These are phyloP conservation scores for Castanopsis chinensis DNA, from an alignment of 306 rosid species.

Conservation along the genomic window DNA sequence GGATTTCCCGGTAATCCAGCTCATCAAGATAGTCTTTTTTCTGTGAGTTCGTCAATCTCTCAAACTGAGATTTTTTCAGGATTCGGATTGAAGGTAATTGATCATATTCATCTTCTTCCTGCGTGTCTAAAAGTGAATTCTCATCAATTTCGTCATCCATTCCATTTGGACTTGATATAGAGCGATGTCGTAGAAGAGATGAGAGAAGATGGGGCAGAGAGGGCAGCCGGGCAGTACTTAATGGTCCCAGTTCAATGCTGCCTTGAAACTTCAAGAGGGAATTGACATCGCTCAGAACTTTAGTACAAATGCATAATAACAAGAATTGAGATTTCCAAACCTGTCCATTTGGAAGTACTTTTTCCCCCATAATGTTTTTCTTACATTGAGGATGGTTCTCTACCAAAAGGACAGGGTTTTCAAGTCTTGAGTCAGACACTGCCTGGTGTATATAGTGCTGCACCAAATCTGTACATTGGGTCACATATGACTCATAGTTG, in stretches of 20 bases:
- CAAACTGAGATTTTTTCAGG: constrained; percentile 74
- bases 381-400: constrained; percentile 90
- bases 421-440: constrained; percentile 75
- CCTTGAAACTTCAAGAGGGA: constrained; percentile 69
- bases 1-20: constrained; percentile 91
- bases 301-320: constrained; percentile 77
- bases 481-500: constrained; percentile 62
- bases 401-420: constrained; percentile 82
- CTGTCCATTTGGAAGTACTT: constrained; percentile 91
- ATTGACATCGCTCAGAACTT: constrained; percentile 80
- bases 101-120: constrained; percentile 85
- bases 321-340: constrained; percentile 89
- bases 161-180: constrained; percentile 37
- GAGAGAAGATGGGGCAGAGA: constrained; percentile 95
- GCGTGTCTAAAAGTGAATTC: constrained; percentile 45
- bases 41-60: constrained; percentile 66
- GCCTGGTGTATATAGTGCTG: constrained; percentile 84
- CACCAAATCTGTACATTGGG: constrained; percentile 56
- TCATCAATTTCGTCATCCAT: constrained; percentile 54
- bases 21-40: constrained; percentile 81
- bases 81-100: constrained; percentile 77
- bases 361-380: constrained; percentile 70
- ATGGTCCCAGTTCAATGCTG: constrained; percentile 76
- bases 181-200: constrained; percentile 56
- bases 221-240: constrained; percentile 51